Conservation (phyloP, 352 stramenopile genomes). For the Salisapilia sapeloensis region DNA sequence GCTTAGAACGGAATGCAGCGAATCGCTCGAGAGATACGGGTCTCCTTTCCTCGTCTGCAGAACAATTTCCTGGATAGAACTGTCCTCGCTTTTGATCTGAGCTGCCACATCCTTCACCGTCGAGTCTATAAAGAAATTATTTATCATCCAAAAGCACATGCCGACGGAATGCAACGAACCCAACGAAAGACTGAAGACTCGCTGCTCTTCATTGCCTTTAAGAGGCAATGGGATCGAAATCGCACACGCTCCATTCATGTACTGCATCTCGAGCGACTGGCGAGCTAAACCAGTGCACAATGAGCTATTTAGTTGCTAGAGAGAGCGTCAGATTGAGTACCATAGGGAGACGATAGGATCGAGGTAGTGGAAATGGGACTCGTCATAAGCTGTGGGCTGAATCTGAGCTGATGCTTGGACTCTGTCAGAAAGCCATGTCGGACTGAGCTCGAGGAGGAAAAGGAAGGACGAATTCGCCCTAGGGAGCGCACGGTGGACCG, state of each 20-base stretch:
- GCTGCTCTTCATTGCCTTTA: slow-evolving; percentile 59
- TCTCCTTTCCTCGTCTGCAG: slow-evolving; percentile 40
- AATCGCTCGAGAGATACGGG: slow-evolving; percentile 37
- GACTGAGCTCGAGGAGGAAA: no score
- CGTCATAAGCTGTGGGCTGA: no score
- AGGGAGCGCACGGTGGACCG: no score
- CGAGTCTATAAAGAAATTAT: slow-evolving; percentile 18
- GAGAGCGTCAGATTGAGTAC: no score
- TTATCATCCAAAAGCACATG: background rate
- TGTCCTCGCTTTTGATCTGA: slow-evolving; percentile 64
- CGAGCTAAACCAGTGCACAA: no score
- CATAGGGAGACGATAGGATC: no score
- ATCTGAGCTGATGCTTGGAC: no score
- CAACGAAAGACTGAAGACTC: slow-evolving; percentile 57
- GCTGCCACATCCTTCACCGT: slow-evolving; percentile 52
- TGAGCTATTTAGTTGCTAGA: no score
- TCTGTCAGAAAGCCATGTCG: no score
- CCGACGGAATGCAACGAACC: slow-evolving; percentile 9
- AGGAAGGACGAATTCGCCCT: no score
- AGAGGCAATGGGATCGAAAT: slow-evolving; percentile 60
- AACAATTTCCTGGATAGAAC: slow-evolving; percentile 45
- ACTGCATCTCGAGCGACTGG: slow-evolving; percentile 72
- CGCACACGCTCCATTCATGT: slow-evolving; percentile 56
- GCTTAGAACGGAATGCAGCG: slow-evolving; percentile 44
- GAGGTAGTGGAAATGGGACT: no score